A percentile compares a stretch with the other conserved stretches of the same genome.
Evolutionary conservation across 129 eudicot genomes (phyloP).

Genomic region (Silybum marianum): DNA sequence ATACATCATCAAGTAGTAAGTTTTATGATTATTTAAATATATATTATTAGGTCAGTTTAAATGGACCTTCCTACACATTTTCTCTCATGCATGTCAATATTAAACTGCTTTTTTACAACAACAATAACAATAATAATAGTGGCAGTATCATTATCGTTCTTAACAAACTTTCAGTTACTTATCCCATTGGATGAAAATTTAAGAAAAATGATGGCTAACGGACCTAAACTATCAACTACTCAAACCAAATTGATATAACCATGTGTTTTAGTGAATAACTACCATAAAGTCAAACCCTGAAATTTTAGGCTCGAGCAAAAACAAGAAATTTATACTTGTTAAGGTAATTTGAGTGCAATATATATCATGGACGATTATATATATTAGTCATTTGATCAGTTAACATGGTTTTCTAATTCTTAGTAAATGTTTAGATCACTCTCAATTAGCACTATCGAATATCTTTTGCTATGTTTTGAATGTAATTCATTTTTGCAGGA

Average conservation of each 20-base stretch:
- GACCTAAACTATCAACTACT: too few relatives aligned
- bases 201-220: too few relatives aligned
- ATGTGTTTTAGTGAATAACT: not conserved
- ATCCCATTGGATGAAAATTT: not conserved
- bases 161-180: not conserved
- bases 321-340: not conserved
- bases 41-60: not conserved
- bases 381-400: not conserved
- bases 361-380: not conserved
- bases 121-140: too few relatives aligned
- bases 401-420: not conserved
- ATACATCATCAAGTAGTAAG: not conserved
- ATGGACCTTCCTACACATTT: not conserved
- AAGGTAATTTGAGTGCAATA: not conserved
- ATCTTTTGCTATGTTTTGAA: not conserved
- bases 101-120: too few relatives aligned
- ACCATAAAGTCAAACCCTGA: not conserved
- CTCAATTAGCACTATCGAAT: too few relatives aligned
- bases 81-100: not conserved
- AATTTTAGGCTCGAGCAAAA: too few relatives aligned
- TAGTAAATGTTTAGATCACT: not conserved
- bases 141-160: not conserved
- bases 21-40: not conserved
- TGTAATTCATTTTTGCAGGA: conserved; percentile 17
- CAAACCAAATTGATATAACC: too few relatives aligned